Conservation (phyloP, 257 asterid genomes). For the Petrea volubilis region DNA sequence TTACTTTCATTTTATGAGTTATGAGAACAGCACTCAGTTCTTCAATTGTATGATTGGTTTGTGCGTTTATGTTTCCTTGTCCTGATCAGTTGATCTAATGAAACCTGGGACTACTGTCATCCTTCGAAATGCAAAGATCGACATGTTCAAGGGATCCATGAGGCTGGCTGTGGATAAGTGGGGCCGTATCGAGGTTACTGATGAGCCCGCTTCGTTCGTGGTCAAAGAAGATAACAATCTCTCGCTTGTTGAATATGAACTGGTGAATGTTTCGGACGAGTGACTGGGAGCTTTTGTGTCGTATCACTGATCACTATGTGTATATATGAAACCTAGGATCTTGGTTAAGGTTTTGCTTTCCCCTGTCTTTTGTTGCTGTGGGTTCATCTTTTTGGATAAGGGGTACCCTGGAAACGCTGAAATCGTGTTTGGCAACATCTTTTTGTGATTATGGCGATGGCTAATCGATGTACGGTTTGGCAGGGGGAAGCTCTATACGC, state of each 20-base stretch:
- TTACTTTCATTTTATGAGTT: no score
- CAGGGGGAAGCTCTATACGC: slow-evolving; percentile 18
- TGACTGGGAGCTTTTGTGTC: not conserved
- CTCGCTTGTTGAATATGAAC: slow-evolving; percentile 66
- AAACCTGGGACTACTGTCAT: slow-evolving; percentile 50
- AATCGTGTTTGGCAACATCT: not conserved
- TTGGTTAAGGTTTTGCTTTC: slow-evolving; percentile 12
- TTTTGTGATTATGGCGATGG: no score
- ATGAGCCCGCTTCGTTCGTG: slow-evolving; percentile 50
- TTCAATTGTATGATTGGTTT: not conserved
- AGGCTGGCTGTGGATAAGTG: slow-evolving; percentile 77
- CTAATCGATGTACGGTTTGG: no score
- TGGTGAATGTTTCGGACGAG: slow-evolving; percentile 49
- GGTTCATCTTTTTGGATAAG: not conserved
- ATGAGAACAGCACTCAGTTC: not conserved
- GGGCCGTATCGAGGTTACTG: slow-evolving; percentile 67
- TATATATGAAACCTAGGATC: slow-evolving; percentile 24
- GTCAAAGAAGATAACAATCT: slow-evolving; percentile 69
- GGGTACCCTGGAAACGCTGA: not conserved
- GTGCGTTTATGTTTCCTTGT: not conserved
- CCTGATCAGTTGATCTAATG: slow-evolving; percentile 60
- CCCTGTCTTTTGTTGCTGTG: slow-evolving; percentile 12
- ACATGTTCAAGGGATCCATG: slow-evolving; percentile 70
- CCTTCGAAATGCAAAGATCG: slow-evolving; percentile 70
- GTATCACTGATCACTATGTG: slow-evolving; percentile 18